These are phyloP conservation scores for Amaranthus cruentus DNA, from an alignment of 148 eudicot genomes.

Conservation along the genomic window DNA sequence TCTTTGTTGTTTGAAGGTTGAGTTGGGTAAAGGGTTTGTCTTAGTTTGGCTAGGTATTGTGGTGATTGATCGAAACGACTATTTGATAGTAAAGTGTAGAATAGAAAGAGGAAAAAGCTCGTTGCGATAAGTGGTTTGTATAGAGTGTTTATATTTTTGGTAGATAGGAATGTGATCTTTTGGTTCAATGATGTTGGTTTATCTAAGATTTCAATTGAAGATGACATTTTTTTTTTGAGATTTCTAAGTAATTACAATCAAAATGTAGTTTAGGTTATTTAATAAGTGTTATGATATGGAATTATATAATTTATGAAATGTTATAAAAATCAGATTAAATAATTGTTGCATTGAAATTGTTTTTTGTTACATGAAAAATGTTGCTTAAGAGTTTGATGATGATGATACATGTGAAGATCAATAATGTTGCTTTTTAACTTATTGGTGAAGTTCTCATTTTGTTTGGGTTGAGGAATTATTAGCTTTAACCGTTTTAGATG, in stretches of 20 bases:
- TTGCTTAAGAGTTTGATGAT: conserved; percentile 10
- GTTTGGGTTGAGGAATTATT: conserved; percentile 5
- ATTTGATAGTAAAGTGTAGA: conserved; percentile 27
- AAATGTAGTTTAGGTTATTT: not conserved
- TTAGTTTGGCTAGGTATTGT: conserved; percentile 2
- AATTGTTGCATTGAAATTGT: no score
- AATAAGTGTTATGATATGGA: not conserved
- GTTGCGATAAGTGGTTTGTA: conserved; percentile 29
- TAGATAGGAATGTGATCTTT: conserved; percentile 17
- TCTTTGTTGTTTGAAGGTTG: not conserved
- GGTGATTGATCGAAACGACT: conserved; percentile 19
- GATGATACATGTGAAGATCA: conserved; percentile 9
- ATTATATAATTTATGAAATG: no score
- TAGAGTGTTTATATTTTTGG: conserved; percentile 13
- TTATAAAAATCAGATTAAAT: no score
- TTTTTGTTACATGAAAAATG: not conserved
- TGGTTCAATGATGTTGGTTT: conserved; percentile 7
- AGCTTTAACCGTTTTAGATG: conserved; percentile 3
- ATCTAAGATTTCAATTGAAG: not conserved
- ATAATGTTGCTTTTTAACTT: not conserved
- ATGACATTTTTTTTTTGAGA: conserved; percentile 23
- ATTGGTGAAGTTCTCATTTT: not conserved
- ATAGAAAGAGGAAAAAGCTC: conserved; percentile 26
- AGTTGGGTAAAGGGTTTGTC: not conserved
- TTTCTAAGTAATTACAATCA: not conserved